A percentile compares a stretch with the other conserved stretches of the same genome.
Conservation (phyloP, 352 stramenopile genomes). For the Phytophthora pinifolia region DNA sequence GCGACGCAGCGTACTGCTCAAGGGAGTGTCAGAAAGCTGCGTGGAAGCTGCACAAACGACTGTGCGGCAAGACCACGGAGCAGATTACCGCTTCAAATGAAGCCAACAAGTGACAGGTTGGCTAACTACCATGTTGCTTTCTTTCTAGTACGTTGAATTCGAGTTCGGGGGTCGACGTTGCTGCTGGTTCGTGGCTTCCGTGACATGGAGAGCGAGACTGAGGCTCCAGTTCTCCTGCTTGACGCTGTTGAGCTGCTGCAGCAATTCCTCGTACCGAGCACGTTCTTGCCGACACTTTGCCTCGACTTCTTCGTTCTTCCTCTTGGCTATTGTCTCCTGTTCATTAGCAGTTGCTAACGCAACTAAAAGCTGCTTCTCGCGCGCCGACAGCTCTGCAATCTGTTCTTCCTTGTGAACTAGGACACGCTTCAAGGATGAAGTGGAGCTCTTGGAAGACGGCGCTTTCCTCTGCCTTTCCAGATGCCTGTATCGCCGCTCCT, state of each 20-base stretch:
- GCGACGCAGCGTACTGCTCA: slow-evolving; percentile 76
- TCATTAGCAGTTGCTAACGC: slow-evolving; percentile 72
- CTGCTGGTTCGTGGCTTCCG: slow-evolving; percentile 36
- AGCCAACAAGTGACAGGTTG: slow-evolving; percentile 5
- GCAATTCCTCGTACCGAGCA: slow-evolving; percentile 45
- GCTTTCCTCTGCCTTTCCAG: slow-evolving; percentile 19
- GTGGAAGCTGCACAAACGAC: slow-evolving; percentile 78
- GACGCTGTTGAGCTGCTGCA: slow-evolving; percentile 51
- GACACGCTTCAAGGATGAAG: slow-evolving; percentile 27
- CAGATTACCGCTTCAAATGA: slow-evolving; percentile 42
- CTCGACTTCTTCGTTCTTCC: slow-evolving; percentile 37
- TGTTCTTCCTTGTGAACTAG: slow-evolving; percentile 46
- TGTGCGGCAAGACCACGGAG: slow-evolving; percentile 61
- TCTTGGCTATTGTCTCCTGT: slow-evolving; percentile 73
- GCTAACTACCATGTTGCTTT: background rate
- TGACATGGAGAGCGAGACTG: slow-evolving; percentile 63
- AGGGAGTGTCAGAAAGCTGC: slow-evolving; percentile 77
- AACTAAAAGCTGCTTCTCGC: slow-evolving; percentile 34
- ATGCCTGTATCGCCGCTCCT: slow-evolving; percentile 31
- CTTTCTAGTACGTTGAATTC: slow-evolving; percentile 13
- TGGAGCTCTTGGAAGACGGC: slow-evolving; percentile 18
- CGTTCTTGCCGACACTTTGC: slow-evolving; percentile 37
- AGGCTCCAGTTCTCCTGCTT: slow-evolving; percentile 77
- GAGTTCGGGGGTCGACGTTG: slow-evolving; percentile 2
- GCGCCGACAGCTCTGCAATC: slow-evolving; percentile 30